Conservation (phyloP, 495 filamentous ascomycete genomes). For the Penicillium ucsense region DNA sequence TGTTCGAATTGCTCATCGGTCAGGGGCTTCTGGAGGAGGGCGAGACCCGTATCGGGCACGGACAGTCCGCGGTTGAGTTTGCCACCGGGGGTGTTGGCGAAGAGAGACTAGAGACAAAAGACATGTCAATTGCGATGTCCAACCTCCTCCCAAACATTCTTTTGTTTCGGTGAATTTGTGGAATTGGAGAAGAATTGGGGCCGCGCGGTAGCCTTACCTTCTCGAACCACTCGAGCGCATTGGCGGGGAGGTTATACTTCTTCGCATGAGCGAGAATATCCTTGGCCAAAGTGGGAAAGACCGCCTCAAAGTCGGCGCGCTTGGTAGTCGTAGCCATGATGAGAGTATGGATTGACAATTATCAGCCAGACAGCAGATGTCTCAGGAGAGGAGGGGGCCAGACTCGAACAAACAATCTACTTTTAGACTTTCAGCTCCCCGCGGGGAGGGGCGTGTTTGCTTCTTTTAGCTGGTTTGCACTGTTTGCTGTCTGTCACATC, state of each 20-base stretch:
- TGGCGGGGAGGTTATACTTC: conserved; percentile 69
- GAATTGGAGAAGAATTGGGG: background rate
- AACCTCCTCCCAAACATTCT: background rate
- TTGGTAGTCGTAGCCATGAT: conserved; percentile 58
- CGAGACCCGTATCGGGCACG: conserved; percentile 76
- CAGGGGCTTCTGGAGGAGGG: conserved; percentile 66
- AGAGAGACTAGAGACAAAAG: conserved; percentile 47
- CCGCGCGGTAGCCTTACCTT: conserved; percentile 43
- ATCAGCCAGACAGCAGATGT: background rate
- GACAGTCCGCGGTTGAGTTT: conserved; percentile 99
- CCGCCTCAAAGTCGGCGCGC: conserved; percentile 73
- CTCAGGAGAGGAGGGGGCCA: background rate
- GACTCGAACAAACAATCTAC: background rate
- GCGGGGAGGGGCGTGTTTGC: conserved; percentile 5
- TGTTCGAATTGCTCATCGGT: conserved; percentile 73
- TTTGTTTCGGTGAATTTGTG: too few relatives aligned
- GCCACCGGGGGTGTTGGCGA: conserved; percentile 81
- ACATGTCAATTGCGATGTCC: background rate
- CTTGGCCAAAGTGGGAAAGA: conserved; percentile 73
- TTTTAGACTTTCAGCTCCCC: conserved; percentile 3
- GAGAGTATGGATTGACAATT: conserved; percentile 1
- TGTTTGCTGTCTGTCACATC: conserved; percentile 9
- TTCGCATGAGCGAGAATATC: conserved; percentile 66
- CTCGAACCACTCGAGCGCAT: conserved; percentile 80
- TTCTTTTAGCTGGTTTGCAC: conserved; percentile 21